Evolutionary conservation across 129 eudicot species (phyloP).

Genomic region (Escallonia herrerae): DNA sequence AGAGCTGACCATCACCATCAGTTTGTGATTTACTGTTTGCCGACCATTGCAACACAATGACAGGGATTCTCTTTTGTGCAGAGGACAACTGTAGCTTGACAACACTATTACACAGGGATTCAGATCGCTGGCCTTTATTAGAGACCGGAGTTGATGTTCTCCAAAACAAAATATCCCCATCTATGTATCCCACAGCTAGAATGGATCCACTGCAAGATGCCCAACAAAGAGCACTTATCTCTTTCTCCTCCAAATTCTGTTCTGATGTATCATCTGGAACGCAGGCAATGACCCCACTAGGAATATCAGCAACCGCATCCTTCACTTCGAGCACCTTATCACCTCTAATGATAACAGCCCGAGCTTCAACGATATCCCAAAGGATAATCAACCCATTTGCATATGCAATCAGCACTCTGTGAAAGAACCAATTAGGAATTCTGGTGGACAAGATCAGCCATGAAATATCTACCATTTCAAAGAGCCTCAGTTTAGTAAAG

Average conservation of each 20-base stretch:
- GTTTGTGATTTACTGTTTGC: constrained; percentile 52
- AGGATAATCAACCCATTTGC: constrained; percentile 64
- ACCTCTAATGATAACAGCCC: constrained; percentile 54
- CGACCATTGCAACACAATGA: constrained; percentile 70
- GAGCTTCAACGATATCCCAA: constrained; percentile 77
- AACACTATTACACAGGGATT: constrained; percentile 42
- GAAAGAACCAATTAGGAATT: constrained; percentile 10
- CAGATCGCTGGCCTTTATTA: constrained; percentile 40
- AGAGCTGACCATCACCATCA: constrained; percentile 56
- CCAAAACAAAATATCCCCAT: constrained; percentile 95
- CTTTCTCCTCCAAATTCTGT: constrained; percentile 58
- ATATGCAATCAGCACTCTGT: constrained; percentile 76
- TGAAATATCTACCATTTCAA: background rate
- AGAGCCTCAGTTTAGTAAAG: background rate
- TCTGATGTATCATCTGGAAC: constrained; percentile 24
- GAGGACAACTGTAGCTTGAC: constrained; percentile 81
- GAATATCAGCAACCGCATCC: constrained; percentile 34
- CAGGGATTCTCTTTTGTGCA: constrained; percentile 72
- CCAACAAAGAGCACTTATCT: constrained; percentile 95
- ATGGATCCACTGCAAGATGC: constrained; percentile 74
- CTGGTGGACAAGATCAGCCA: background rate
- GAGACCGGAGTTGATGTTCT: constrained; percentile 39
- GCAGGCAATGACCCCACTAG: constrained; percentile 24
- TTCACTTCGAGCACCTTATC: constrained; percentile 66
- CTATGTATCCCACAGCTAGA: constrained; percentile 85